Conservation (phyloP, 768 basidiomycete genomes). For the Pisolithus tinctorius region DNA sequence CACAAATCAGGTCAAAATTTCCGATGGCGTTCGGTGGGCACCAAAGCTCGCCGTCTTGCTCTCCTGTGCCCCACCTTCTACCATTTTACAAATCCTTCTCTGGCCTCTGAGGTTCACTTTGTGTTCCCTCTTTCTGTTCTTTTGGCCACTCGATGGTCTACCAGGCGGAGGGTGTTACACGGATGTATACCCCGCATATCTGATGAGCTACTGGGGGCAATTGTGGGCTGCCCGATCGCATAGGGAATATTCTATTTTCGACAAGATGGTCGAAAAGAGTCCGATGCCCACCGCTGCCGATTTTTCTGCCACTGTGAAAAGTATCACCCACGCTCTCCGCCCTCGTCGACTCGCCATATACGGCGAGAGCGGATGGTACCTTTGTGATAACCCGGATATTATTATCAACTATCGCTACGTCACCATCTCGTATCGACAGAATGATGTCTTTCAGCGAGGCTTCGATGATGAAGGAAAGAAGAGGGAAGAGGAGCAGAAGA, state of each 20-base stretch:
- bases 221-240: slow-evolving; percentile 17
- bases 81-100: not conserved
- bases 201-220: slow-evolving; percentile 9
- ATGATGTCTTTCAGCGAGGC: slow-evolving; percentile 7
- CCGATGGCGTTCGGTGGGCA: not conserved
- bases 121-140: slow-evolving; percentile 4
- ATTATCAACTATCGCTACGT: slow-evolving; percentile 8
- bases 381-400: not conserved
- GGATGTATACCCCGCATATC: slow-evolving; percentile 2
- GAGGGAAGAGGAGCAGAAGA: slow-evolving; percentile 2
- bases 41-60: slow-evolving; percentile 11
- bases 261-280: not conserved
- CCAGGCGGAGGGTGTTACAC: not conserved
- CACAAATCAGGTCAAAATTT: slow-evolving; percentile 3
- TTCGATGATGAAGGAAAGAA: not conserved
- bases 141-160: slow-evolving; percentile 7
- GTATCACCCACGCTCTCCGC: slow-evolving; percentile 7
- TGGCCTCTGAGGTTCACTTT: slow-evolving; percentile 5
- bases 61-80: slow-evolving; percentile 2
- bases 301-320: not conserved
- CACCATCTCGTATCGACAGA: slow-evolving; percentile 11
- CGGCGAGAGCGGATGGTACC: slow-evolving; percentile 2
- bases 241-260: slow-evolving; percentile 10
- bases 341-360: slow-evolving; percentile 9
- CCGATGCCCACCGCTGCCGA: slow-evolving; percentile 1